Percentiles rank a stretch among this genome's conserved stretches.
Conservation (phyloP, 2,329 filamentous ascomycete species). For the Didymella exigua region DNA sequence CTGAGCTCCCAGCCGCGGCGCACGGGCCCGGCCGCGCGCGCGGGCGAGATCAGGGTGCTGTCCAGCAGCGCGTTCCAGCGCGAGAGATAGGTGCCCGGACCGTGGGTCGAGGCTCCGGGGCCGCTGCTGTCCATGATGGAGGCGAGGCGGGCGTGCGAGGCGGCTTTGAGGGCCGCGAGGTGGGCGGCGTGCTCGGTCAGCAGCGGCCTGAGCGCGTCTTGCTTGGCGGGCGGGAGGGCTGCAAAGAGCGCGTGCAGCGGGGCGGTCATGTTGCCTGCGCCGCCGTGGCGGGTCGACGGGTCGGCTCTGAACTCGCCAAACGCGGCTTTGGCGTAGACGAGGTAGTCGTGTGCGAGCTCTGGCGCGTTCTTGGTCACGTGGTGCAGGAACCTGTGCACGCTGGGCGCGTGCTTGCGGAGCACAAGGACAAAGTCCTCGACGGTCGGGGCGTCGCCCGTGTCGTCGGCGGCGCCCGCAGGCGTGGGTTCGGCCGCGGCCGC, state of each 20-base stretch:
- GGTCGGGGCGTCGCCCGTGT: constrained; percentile 52
- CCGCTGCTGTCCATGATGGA: constrained; percentile 55
- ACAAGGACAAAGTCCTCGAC: constrained; percentile 75
- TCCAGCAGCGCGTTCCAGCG: constrained; percentile 76
- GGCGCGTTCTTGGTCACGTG: constrained; percentile 71
- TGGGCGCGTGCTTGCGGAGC: constrained; percentile 66
- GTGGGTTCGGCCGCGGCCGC: constrained; percentile 13
- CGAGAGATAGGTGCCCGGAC: constrained; percentile 73
- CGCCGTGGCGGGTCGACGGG: constrained; percentile 27
- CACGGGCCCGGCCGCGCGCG: constrained; percentile 57
- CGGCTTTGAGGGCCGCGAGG: constrained; percentile 59
- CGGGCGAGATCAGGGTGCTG: constrained; percentile 70
- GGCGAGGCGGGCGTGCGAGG: constrained; percentile 63
- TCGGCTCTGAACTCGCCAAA: constrained; percentile 61
- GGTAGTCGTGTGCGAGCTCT: constrained; percentile 66
- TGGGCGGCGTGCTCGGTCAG: constrained; percentile 68
- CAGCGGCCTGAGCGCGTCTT: constrained; percentile 54
- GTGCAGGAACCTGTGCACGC: constrained; percentile 73
- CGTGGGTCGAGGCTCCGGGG: constrained; percentile 54
- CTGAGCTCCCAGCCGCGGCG: constrained; percentile 53
- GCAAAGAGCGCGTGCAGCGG: constrained; percentile 52
- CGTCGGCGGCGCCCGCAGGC: constrained; percentile 33
- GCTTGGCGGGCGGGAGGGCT: constrained; percentile 56
- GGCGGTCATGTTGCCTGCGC: constrained; percentile 52
- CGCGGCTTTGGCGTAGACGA: constrained; percentile 64